Conservation (phyloP, 768 basidiomycete species). For the Clitopilus passeckerianus region DNA sequence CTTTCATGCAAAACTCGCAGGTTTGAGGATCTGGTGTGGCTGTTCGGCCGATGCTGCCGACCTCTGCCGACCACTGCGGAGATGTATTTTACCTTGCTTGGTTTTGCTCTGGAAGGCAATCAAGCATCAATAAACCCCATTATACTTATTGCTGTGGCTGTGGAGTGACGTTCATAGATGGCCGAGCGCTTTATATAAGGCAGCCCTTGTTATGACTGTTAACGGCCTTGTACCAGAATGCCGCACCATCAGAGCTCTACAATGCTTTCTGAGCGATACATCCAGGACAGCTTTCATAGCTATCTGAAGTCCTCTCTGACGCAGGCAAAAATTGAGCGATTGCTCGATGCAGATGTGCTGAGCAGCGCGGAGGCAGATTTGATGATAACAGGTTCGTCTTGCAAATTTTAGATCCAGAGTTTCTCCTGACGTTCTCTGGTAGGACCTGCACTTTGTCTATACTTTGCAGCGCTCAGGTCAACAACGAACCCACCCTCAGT, state of each 20-base stretch:
- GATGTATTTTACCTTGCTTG: not conserved
- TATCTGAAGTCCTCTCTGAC: constrained; percentile 77
- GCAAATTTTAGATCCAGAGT: not conserved
- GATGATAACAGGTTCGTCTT: constrained; percentile 68
- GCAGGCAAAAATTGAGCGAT: constrained; percentile 69
- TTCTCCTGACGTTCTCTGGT: constrained; percentile 6
- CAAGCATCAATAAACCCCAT: not conserved
- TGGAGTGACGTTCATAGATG: not conserved
- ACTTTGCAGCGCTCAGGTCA: constrained; percentile 77
- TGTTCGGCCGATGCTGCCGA: too few species aligned
- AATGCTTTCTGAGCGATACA: constrained; percentile 52
- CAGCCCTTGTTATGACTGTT: not conserved
- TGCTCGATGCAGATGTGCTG: constrained; percentile 69
- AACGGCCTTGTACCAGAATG: constrained; percentile 6
- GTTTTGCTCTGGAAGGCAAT: not conserved
- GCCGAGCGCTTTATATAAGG: not conserved
- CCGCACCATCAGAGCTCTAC: not conserved
- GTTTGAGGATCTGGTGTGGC: too few species aligned
- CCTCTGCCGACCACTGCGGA: not conserved
- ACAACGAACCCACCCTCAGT: constrained; percentile 78
- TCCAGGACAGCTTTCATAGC: constrained; percentile 78
- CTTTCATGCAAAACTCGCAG: too few species aligned
- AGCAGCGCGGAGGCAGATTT: constrained; percentile 78
- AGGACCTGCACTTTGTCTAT: constrained; percentile 70
- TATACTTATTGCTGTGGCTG: not conserved